Base-by-base conservation (phyloP, 176 grass and related monocot species). In the Oryza meridionalis region DNA sequence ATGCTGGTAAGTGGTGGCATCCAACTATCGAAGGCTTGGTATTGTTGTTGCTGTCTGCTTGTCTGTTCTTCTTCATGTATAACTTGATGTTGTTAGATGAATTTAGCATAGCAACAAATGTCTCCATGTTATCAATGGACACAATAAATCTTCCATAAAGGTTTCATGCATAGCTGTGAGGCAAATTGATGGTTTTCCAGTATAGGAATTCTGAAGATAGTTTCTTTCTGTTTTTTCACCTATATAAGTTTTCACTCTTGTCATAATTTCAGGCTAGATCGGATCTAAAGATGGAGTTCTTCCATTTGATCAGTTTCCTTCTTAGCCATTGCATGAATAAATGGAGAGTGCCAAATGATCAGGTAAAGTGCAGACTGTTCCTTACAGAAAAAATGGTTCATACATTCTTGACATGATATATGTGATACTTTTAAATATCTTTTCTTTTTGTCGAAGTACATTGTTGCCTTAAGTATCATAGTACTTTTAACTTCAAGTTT, bases 281-380 rank as follows among this genome's bases (percentile, higher is more conserved):
- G 70, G 96, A 99, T 89, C 88, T 99, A 59, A 92, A 94, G 80
- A 93, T 99, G 88, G 96, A 99, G 88, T 99, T 99, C 75, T 99
- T 99, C 65, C 96, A 99, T 82, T 85, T 99, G 88, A 99, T 96
- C 83, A 96, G 96, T 84, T 99, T 99, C 88, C 91, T 99, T 84
- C 86, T 99, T 71, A 92, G 85, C 81, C 93, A 99, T 88, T 99
- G 96, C 81, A 94, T 94, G 79, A 94, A 93, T 88, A 99, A 94
- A 75, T 99, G 93, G 93, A 88, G 86, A 91, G 80, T 90, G 70
- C 85, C 91, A 72, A 89, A 90, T 15, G 91, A 99, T 89, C 89
- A 96, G 96, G 96, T 97, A 91, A 70, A 10, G 6, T 69, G 9
- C 61, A 82, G 6, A 22, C 27, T 77, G 51, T 81, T 80, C 50